Conservation (phyloP, 2,329 filamentous ascomycete species). For the Massarina eburnea region DNA sequence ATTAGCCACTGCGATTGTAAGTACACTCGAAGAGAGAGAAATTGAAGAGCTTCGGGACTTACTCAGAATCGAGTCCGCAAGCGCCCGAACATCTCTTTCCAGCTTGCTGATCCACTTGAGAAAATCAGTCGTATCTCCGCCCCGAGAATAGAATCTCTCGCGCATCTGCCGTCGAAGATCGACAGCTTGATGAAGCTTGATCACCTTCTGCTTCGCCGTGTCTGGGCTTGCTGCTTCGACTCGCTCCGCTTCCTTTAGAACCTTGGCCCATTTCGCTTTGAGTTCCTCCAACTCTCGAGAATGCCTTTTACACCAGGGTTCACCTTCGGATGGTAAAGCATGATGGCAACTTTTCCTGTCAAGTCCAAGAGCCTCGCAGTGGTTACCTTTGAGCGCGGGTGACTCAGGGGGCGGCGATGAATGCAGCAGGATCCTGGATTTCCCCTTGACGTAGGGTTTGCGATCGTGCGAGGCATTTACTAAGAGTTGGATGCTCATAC, state of each 20-base stretch:
- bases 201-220: constrained; percentile 23
- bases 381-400: constrained; percentile 5
- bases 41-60: not conserved
- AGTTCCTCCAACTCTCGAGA: constrained; percentile 18
- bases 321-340: constrained; percentile 14
- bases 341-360: constrained; percentile 21
- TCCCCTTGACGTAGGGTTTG: constrained; percentile 9
- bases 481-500: constrained; percentile 13
- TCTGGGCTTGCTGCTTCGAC: constrained; percentile 12
- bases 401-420: constrained; percentile 21
- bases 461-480: constrained; percentile 7
- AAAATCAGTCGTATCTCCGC: constrained; percentile 19
- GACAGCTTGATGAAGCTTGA: constrained; percentile 26
- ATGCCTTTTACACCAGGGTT: constrained; percentile 25
- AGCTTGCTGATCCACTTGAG: constrained; percentile 25
- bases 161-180: constrained; percentile 23
- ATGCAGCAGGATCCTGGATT: constrained; percentile 10
- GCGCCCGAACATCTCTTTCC: constrained; percentile 19
- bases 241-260: constrained; percentile 21
- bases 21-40: not conserved
- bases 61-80: constrained; percentile 30
- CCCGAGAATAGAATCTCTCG: constrained; percentile 26
- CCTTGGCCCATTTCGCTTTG: constrained; percentile 17
- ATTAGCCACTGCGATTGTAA: constrained; percentile 16
- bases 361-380: constrained; percentile 26